Evolutionary conservation across 83 land plant species (phyloP), one percentile per base, ranked within the genome.

Genomic region (Thuja plicata): DNA sequence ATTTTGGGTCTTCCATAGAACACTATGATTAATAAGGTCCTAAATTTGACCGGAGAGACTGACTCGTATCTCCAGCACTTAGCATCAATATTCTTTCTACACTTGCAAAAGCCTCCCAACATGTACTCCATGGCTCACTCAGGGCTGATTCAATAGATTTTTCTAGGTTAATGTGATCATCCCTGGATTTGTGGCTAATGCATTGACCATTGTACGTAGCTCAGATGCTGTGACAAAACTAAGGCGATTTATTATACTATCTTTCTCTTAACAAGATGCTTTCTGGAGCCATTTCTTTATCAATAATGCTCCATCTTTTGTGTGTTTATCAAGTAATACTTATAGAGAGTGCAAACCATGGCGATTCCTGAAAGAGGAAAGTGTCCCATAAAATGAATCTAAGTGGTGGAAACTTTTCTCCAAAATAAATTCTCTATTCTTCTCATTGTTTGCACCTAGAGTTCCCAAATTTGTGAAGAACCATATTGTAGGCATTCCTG

Each of bases 21-120:
- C n/a, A n/a, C n/a, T n/a, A n/a, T n/a, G 94, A 89, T 90, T 89
- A 52, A 97, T 90, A 81, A 98, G 89, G 91, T 98, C 99, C 78
- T 91, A 88, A 40, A 98, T 91, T 90, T 98, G 97, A 89, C 94
- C 92, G 52, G 96, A 95, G 81, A 98, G 93, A 89, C 91, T 96
- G 97, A 78, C 94, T 96, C 8, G 95, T 90, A 88, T 98, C 99
- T 37, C 88, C 92, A 85, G 93, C 95, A 93, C 94, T 94, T 30
- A 94, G 82, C 77, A 89, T 89, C 88, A 98, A 90, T 50, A 98
- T 95, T 50, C 90, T 96, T 91, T 98, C 97, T 55, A 97, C 97
- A 91, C 97, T 97, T 34, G 88, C 90, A 90, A 97, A 94, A 83
- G 97, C 97, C 90, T 97, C 97, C 97, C 99, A 98, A 27, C 90